A percentile compares a stretch with the other conserved stretches of the same genome.
Evolutionary conservation across 805 yeast species (phyloP).

Genomic region (Clavispora phyllophila): DNA sequence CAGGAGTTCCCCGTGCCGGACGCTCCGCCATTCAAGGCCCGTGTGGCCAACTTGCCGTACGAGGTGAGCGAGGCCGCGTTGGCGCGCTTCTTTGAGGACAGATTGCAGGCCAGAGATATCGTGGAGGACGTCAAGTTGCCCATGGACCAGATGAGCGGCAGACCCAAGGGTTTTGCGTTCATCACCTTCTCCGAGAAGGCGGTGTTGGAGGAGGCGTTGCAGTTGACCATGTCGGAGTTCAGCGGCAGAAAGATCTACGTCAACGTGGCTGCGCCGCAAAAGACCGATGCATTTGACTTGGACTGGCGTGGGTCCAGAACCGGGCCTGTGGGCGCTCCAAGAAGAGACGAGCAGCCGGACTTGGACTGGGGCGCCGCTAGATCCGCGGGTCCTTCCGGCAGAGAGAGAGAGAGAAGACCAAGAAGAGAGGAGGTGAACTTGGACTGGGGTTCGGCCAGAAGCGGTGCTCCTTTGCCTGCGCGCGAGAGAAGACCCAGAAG

Average conservation of each 20-base stretch:
- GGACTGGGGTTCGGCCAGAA: slow-evolving; percentile 38
- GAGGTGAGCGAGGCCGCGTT: slow-evolving; percentile 65
- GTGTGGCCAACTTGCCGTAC: slow-evolving; percentile 81
- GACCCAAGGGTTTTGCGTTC: slow-evolving; percentile 56
- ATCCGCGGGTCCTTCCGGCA: slow-evolving; percentile 29
- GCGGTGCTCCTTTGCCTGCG: slow-evolving; percentile 8
- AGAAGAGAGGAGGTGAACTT: slow-evolving; percentile 38
- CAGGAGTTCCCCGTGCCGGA: slow-evolving; percentile 84
- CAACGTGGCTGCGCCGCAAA: slow-evolving; percentile 56
- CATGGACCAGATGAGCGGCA: slow-evolving; percentile 56
- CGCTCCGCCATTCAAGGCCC: slow-evolving; percentile 87
- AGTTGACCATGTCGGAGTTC: slow-evolving; percentile 39
- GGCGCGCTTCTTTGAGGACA: slow-evolving; percentile 55
- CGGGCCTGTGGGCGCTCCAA: slow-evolving; percentile 18
- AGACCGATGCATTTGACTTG: slow-evolving; percentile 38
- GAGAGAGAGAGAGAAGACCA: slow-evolving; percentile 20
- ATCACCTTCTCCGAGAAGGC: slow-evolving; percentile 45
- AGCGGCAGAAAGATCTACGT: slow-evolving; percentile 49
- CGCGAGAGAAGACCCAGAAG: slow-evolving; percentile 25
- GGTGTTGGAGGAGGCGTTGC: slow-evolving; percentile 47
- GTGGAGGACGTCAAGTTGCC: slow-evolving; percentile 70
- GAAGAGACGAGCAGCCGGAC: slow-evolving; percentile 46
- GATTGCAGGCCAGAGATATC: slow-evolving; percentile 45
- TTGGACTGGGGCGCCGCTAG: slow-evolving; percentile 57
- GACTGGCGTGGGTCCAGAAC: slow-evolving; percentile 42